Conservation (phyloP, 208 protist genomes). For the Histomonas meleagridis region DNA sequence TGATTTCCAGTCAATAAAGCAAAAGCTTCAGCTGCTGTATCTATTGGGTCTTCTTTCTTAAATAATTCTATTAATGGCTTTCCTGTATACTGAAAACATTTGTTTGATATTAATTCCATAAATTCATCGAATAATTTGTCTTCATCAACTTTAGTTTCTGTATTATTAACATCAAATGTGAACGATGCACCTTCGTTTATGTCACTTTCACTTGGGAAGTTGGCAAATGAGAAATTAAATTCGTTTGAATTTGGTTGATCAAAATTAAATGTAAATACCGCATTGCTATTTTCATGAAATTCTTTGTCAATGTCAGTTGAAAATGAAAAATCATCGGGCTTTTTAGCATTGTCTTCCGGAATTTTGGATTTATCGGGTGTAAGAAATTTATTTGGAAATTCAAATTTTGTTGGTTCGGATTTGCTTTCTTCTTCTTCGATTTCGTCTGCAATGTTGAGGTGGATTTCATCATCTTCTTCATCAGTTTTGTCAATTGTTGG, state of each 20-base stretch:
- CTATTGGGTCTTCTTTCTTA: neutral
- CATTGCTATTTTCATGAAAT: neutral
- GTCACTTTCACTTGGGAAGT: neutral
- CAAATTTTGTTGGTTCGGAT: neutral
- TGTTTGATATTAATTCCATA: neutral
- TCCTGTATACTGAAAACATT: slow-evolving; percentile 29
- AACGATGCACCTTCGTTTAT: neutral
- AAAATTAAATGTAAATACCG: neutral
- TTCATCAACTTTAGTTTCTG: neutral
- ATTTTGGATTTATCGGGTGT: neutral
- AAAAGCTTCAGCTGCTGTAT: neutral
- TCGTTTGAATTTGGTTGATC: neutral
- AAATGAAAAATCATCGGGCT: neutral
- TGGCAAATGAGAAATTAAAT: neutral
- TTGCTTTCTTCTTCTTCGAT: neutral
- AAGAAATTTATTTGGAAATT: neutral
- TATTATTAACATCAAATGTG: slow-evolving; percentile 28
- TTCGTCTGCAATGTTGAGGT: neutral
- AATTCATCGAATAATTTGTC: neutral
- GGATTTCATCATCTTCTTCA: too few species aligned
- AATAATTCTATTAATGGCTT: neutral
- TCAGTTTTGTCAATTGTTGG: too few species aligned
- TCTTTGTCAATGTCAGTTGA: neutral
- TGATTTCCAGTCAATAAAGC: neutral
- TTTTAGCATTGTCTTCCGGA: neutral